Conservation (phyloP, 768 basidiomycete genomes). For the Tricholoma sp. region DNA sequence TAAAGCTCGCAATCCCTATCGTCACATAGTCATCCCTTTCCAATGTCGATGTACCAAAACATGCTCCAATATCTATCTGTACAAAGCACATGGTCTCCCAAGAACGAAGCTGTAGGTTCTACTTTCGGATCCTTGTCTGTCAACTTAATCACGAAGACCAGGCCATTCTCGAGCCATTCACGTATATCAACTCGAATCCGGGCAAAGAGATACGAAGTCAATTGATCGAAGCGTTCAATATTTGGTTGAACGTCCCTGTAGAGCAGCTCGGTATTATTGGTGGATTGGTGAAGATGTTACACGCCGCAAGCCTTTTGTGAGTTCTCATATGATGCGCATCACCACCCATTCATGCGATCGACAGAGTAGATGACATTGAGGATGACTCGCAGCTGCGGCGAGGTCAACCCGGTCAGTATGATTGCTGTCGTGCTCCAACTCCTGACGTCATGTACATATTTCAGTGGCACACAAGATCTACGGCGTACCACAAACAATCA, state of each 20-base stretch:
- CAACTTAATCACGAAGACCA: slow-evolving; percentile 5
- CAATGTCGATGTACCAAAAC: not conserved
- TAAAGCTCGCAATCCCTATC: too few relatives aligned
- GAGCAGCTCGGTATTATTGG: slow-evolving; percentile 70
- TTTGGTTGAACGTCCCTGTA: slow-evolving; percentile 80
- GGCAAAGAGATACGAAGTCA: slow-evolving; percentile 90
- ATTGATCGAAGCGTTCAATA: slow-evolving; percentile 90
- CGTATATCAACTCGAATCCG: slow-evolving; percentile 75
- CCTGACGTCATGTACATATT: not conserved
- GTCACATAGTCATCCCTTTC: not conserved
- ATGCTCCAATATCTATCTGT: not conserved
- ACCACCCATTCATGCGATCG: slow-evolving; percentile 1
- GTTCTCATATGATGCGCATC: slow-evolving; percentile 12
- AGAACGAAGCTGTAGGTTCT: slow-evolving; percentile 1
- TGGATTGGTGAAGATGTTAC: slow-evolving; percentile 87
- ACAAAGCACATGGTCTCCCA: not conserved
- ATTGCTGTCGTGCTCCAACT: not conserved
- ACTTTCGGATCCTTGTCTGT: not conserved
- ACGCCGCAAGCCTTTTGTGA: slow-evolving; percentile 89
- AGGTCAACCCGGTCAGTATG: slow-evolving; percentile 66
- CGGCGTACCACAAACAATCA: slow-evolving; percentile 94
- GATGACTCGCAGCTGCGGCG: slow-evolving; percentile 84
- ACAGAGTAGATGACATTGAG: slow-evolving; percentile 73
- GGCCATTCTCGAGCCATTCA: slow-evolving; percentile 81
- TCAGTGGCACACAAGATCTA: slow-evolving; percentile 93